Conservation (phyloP, 2,329 filamentous ascomycete species). For the Fusarium staphyleae region DNA sequence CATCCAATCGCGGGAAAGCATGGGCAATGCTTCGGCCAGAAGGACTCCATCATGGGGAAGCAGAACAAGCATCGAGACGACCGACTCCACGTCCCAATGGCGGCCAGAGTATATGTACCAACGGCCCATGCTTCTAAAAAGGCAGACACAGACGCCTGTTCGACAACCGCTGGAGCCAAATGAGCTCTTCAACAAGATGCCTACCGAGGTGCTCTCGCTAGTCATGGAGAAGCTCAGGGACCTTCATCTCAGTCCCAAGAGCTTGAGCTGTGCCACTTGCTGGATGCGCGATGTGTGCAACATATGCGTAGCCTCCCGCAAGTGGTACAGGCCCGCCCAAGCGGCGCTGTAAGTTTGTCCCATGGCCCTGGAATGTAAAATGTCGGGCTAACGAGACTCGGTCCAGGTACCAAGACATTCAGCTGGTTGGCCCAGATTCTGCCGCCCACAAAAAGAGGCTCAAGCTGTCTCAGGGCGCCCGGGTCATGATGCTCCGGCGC, state of each 20-base stretch:
- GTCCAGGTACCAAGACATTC: conserved; percentile 63
- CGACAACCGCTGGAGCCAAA: conserved; percentile 50
- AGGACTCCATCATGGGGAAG: conserved; percentile 46
- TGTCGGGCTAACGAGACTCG: conserved; percentile 19
- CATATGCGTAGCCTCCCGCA: conserved; percentile 58
- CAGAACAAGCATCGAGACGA: conserved; percentile 51
- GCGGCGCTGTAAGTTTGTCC: conserved; percentile 55
- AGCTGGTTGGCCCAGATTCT: conserved; percentile 65
- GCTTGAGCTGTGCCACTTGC: conserved; percentile 67
- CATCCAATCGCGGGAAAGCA: conserved; percentile 43
- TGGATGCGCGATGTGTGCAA: conserved; percentile 68
- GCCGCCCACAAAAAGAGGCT: conserved; percentile 63
- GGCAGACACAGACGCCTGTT: conserved; percentile 17
- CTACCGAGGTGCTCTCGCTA: conserved; percentile 64
- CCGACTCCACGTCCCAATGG: conserved; percentile 43
- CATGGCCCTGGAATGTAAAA: conserved; percentile 8
- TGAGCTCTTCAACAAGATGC: conserved; percentile 62
- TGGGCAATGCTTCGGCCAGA: conserved; percentile 37
- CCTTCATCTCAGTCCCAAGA: conserved; percentile 56
- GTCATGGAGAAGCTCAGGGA: conserved; percentile 62
- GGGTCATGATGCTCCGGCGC: conserved; percentile 63
- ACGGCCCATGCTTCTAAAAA: conserved; percentile 35
- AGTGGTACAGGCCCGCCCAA: conserved; percentile 60
- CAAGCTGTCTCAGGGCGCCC: conserved; percentile 59
- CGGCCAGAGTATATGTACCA: conserved; percentile 34